Base-by-base conservation (phyloP, 2,329 filamentous ascomycete species). In the Alternaria consortialis region DNA sequence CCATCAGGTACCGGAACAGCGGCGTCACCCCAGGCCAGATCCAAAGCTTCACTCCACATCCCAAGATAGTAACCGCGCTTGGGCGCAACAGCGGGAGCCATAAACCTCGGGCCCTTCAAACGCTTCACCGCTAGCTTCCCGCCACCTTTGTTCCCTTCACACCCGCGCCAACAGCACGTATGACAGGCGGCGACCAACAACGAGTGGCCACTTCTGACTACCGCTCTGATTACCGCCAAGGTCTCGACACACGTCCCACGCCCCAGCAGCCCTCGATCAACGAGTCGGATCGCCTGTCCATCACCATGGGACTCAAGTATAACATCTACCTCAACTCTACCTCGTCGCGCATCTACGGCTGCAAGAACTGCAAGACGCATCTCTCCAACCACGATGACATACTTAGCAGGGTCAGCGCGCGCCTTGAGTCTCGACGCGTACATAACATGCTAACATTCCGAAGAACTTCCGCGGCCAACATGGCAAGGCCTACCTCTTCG, bases 401-500 rank as follows among this genome's bases (percentile, higher is more conserved):
- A 68, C 93, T 98, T 67, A 97, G 93, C 75, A 86, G 93, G 74
- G 94, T 98, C 83, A 74, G 90, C 72, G 43, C 37, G 43, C 37
- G 43, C 27, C 37, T 44, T 20, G 27, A 36, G 31, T 7, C 40
- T 27, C 11, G 20, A 13, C 25, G 25, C 31, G 7, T 43, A 40
- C 42, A 27, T 44, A 54, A 9, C 39, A 36, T 50, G 40, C 68
- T 63, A 42, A 64, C 55, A 51, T 25, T 53, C 7, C 47, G 23
- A 79, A 98, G 93, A 97, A 97, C 83, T 99, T 99, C 84, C 93
- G 95, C 64, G 95, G 95, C 74, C 94, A 98, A 80, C 94, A 98
- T 80, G 95, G 95, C 77, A 98, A 98, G 83, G 95, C 95, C 57
- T 99, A 94, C 81, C 90, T 99, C 68, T 98, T 99, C 85, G 91